Base-by-base conservation (phyloP, 345 rosid genomes). In the Ceriops decandra region DNA sequence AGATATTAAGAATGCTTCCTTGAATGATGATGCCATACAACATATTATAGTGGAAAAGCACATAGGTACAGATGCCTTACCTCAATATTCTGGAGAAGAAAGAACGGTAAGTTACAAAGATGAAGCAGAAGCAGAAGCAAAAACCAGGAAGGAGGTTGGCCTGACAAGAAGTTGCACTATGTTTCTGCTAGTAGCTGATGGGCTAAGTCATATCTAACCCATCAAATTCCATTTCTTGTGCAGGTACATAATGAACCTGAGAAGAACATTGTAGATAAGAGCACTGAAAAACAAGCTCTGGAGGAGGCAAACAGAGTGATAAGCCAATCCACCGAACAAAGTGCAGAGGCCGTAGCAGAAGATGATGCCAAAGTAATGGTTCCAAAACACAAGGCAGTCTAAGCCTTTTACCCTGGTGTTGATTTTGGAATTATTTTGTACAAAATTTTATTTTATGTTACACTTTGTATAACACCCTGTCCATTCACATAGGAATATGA, bases 241-340 rank as follows among this genome's bases (percentile, higher is more conserved):
- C 74, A 84, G 85, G 74, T n/a, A 60, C 8, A 1, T 31, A 80
- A 73, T 67, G 82, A 80, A 36, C 62, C 31, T 24, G 72, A 70
- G 36, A 27, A 52, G 54, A 54, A 35, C 33, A 60, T 28, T 67
- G 57, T 38, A 69, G 61, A 61, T 52, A 63, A 79, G 62, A 66
- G 63, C 58, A 53, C 57, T 38, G 69, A 51, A 46, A 66, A 72
- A 57, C 30, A 58, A 56, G 66, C 26, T 46, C 22, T 13, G 0
- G 57, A 67, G 65, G 72, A 68, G 7, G 51, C 36, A 60, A 71
- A 38, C 17, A 38, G 32, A 24, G 33, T 19, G 22, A 70, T 69
- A 57, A 63, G 61, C 9, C 63, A 21, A 46, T 16, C 52, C 27
- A 47, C 15, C 21, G 56, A 63, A 62, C 63, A 52, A 27, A 33